Evolutionary conservation across 345 rosid species (phyloP).

Genomic region (Syzygium oleosum): DNA sequence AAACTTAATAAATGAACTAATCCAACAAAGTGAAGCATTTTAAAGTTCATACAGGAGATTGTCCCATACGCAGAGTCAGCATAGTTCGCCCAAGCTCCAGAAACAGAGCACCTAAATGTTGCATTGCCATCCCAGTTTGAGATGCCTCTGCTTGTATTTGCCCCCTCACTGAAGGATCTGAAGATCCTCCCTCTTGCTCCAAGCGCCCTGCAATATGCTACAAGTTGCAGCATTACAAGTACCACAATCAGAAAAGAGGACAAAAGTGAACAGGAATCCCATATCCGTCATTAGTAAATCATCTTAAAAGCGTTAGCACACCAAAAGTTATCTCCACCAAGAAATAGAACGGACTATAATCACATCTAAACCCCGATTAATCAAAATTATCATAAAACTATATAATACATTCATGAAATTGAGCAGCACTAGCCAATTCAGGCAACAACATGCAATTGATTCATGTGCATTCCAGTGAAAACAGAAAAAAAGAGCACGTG

Average conservation of each 20-base stretch:
- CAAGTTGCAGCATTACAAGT: slow-evolving; percentile 47
- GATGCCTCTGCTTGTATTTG: slow-evolving; percentile 74
- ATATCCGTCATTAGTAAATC: not conserved
- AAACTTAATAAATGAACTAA: not conserved
- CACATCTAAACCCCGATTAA: not conserved
- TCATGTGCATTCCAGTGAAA: not conserved
- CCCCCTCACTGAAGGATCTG: slow-evolving; percentile 47
- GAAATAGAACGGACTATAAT: not conserved
- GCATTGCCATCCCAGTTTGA: slow-evolving; percentile 71
- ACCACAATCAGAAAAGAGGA: slow-evolving; percentile 31
- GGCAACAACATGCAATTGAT: not conserved
- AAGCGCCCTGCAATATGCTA: slow-evolving; percentile 82
- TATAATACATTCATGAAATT: not conserved
- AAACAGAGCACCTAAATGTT: slow-evolving; percentile 80
- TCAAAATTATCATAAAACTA: not conserved
- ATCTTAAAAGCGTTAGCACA: not conserved
- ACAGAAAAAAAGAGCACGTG: not conserved
- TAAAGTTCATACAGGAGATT: slow-evolving; percentile 50
- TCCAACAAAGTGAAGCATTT: not conserved
- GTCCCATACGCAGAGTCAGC: slow-evolving; percentile 72
- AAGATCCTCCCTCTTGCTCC: slow-evolving; percentile 69
- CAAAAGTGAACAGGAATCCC: not conserved
- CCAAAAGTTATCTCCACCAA: not conserved
- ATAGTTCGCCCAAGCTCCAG: slow-evolving; percentile 94
- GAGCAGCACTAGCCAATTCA: not conserved